phyloP scores from a whole-genome alignment of 768 basidiomycete genomes.

The Hygrocybe punicea region DNA sequence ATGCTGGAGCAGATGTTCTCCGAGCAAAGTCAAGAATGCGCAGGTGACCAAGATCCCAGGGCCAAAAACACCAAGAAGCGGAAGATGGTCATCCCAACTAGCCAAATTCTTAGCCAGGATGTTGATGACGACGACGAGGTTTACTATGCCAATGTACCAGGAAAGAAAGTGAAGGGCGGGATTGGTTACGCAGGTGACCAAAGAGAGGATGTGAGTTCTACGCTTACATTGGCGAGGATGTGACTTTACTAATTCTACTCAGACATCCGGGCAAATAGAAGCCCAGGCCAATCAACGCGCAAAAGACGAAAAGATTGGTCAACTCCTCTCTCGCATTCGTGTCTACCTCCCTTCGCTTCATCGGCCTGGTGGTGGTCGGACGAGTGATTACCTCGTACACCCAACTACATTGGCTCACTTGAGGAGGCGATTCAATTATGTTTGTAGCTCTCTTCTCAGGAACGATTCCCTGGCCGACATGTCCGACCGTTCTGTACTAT shows the following conservation, averaged over 20 bases:
- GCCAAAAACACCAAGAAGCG: constrained; percentile 44
- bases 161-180: constrained; percentile 73
- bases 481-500: constrained; percentile 81
- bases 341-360: constrained; percentile 79
- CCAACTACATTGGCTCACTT: constrained; percentile 91
- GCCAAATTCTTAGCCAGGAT: constrained; percentile 20
- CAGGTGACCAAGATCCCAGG: constrained; percentile 34
- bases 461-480: constrained; percentile 94
- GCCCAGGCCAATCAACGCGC: constrained; percentile 67
- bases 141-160: constrained; percentile 42
- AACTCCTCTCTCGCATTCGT: constrained; percentile 68
- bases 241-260: constrained; percentile 5
- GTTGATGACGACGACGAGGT: constrained; percentile 53
- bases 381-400: constrained; percentile 90
- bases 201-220: constrained; percentile 74
- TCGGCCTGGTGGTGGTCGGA: constrained; percentile 67
- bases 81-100: constrained; percentile 33
- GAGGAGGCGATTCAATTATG: constrained; percentile 83
- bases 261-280: constrained; percentile 80
- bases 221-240: not conserved
- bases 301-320: constrained; percentile 73
- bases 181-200: constrained; percentile 83
- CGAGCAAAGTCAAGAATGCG: constrained; percentile 45
- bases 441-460: constrained; percentile 79
- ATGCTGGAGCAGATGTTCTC: constrained; percentile 77